Conservation (phyloP, 177 flowering plant species). For the Vitis hybrid region DNA sequence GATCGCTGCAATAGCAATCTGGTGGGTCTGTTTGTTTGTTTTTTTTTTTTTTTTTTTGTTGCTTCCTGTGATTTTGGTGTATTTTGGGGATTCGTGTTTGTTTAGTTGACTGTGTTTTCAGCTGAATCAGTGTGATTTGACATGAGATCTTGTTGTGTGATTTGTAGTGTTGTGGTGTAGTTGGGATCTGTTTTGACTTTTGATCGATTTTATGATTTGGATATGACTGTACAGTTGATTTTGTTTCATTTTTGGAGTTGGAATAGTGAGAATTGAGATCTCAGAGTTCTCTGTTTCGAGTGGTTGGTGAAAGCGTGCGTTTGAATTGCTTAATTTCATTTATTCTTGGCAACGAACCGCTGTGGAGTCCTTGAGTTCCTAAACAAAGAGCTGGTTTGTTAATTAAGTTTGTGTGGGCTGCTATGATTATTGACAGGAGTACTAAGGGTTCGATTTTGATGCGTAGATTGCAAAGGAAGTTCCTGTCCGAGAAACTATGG, state of each 20-base stretch:
- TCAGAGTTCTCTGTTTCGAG: neutral
- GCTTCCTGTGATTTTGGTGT: neutral
- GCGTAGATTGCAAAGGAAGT: no score
- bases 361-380: no score
- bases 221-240: neutral
- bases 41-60: neutral
- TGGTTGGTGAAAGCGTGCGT: neutral
- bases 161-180: neutral
- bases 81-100: neutral
- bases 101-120: neutral
- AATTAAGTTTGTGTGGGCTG: no score
- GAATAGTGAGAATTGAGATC: neutral
- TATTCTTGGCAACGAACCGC: no score
- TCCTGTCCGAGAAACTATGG: no score
- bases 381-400: no score
- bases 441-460: no score
- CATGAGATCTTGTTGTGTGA: neutral
- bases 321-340: neutral
- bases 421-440: no score
- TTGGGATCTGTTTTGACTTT: neutral
- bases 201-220: neutral
- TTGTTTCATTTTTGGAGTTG: neutral
- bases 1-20: constrained; percentile 94
- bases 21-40: constrained; percentile 32
- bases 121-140: constrained; percentile 1